Conservation (phyloP, 108 stramenopile species). For the Aurantiochytrium sp. region DNA sequence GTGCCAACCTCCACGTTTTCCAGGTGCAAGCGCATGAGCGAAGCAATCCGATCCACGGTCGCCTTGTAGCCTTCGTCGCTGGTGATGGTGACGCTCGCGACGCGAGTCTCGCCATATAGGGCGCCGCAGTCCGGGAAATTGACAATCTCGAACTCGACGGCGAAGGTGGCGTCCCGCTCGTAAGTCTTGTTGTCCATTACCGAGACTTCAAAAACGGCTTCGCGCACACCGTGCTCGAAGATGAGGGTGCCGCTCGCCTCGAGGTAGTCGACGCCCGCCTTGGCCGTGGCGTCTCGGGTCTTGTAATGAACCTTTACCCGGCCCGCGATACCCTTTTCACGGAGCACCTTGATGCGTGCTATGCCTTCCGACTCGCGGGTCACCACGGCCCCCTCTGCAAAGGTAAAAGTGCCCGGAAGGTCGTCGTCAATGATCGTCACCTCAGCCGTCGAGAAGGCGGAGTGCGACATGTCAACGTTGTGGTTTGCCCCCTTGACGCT, state of each 20-base stretch:
- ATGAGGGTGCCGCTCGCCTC: not conserved
- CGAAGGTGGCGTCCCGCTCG: conserved; percentile 27
- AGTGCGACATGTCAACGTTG: not conserved
- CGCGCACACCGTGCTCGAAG: conserved; percentile 30
- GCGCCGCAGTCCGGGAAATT: not conserved
- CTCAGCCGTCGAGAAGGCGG: not conserved
- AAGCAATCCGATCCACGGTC: conserved; percentile 32
- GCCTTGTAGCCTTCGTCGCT: conserved; percentile 30
- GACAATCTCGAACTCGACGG: conserved; percentile 13
- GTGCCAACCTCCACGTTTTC: not conserved
- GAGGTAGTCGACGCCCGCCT: conserved; percentile 20
- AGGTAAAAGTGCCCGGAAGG: conserved; percentile 32
- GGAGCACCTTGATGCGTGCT: not conserved
- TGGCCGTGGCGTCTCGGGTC: conserved; percentile 11
- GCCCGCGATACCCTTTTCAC: conserved; percentile 11
- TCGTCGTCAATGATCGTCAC: conserved; percentile 51
- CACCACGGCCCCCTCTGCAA: not conserved
- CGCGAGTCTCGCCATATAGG: not conserved
- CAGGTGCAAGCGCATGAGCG: conserved; percentile 27
- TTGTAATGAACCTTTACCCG: not conserved
- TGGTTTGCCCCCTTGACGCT: not conserved
- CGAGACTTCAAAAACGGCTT: conserved; percentile 16
- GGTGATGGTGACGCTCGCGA: not conserved
- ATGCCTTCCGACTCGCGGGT: not conserved
- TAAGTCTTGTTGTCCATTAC: conserved; percentile 25